phyloP scores from a whole-genome alignment of 768 basidiomycete genomes.

The Leccinum barrowsii region DNA sequence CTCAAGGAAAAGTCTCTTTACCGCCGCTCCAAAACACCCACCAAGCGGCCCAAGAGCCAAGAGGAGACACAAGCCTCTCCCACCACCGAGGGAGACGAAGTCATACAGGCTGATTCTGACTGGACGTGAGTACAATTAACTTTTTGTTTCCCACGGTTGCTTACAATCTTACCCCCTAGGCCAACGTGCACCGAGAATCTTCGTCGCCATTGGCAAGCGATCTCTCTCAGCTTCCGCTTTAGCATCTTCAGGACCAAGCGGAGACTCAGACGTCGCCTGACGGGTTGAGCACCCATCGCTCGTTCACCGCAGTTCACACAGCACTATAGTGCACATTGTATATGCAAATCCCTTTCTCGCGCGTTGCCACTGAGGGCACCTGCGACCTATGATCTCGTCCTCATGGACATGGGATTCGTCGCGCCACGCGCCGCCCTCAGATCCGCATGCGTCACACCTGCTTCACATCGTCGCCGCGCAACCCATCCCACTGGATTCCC shows the following conservation, averaged over 20 bases:
- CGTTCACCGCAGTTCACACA: constrained; percentile 8
- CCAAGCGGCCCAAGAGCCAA: constrained; percentile 11
- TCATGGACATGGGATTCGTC: constrained; percentile 19
- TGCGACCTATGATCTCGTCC: constrained; percentile 21
- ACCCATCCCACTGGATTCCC: constrained; percentile 17
- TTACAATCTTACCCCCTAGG: constrained; percentile 28
- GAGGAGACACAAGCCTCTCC: constrained; percentile 18
- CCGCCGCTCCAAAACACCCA: constrained; percentile 18
- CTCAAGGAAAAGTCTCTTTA: constrained; percentile 27
- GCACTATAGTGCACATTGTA: constrained; percentile 15
- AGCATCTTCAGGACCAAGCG: constrained; percentile 52
- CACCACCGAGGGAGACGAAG: constrained; percentile 3
- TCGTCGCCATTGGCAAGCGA: constrained; percentile 58
- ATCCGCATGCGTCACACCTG: constrained; percentile 21
- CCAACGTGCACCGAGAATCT: constrained; percentile 57
- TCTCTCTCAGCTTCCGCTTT: constrained; percentile 54
- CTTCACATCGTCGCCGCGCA: constrained; percentile 18
- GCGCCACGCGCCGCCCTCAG: constrained; percentile 22
- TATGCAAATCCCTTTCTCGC: constrained; percentile 24
- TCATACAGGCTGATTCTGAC: constrained; percentile 23
- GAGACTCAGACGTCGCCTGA: constrained; percentile 28
- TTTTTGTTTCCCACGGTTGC: not conserved
- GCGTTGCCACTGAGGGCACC: constrained; percentile 23
- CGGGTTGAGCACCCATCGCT: constrained; percentile 18
- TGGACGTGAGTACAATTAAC: constrained; percentile 30